These are phyloP conservation scores for Penicillium egyptiacum DNA, from an alignment of 495 filamentous ascomycete genomes.

Conservation along the genomic window DNA sequence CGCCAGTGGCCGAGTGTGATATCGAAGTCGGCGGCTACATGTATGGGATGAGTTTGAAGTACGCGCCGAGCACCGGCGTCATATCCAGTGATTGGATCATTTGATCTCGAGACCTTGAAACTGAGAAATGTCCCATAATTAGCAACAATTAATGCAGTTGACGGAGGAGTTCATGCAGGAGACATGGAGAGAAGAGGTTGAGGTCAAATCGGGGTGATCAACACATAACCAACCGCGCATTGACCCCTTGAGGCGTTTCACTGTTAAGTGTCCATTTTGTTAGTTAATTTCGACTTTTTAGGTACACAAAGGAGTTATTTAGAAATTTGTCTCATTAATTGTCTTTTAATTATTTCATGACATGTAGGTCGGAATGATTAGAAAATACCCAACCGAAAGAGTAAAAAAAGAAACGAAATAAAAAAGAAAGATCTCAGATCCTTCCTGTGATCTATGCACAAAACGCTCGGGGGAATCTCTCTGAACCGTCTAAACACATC, in stretches of 20 bases:
- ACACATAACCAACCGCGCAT: conserved; percentile 6
- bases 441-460: conserved; percentile 32
- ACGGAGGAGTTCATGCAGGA: conserved; percentile 10
- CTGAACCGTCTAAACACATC: conserved; percentile 41
- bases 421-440: conserved; percentile 23
- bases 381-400: conserved; percentile 13
- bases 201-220: background rate
- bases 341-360: conserved; percentile 25
- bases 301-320: background rate
- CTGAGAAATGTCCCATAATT: conserved; percentile 28
- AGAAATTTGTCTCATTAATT: conserved; percentile 7
- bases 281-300: background rate
- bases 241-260: conserved; percentile 8
- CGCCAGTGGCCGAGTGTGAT: conserved; percentile 23
- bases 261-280: too few relatives aligned
- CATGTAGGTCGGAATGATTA: conserved; percentile 16
- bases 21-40: conserved; percentile 29
- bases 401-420: conserved; percentile 7
- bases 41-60: conserved; percentile 24
- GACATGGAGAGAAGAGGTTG: conserved; percentile 2
- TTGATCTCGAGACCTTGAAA: conserved; percentile 2
- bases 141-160: conserved; percentile 18
- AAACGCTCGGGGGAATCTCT: conserved; percentile 45
- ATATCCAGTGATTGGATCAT: conserved; percentile 11
- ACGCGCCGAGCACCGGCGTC: conserved; percentile 29